Base-by-base conservation (phyloP, 2,329 filamentous ascomycete genomes). In the Monilinia fructicola region DNA sequence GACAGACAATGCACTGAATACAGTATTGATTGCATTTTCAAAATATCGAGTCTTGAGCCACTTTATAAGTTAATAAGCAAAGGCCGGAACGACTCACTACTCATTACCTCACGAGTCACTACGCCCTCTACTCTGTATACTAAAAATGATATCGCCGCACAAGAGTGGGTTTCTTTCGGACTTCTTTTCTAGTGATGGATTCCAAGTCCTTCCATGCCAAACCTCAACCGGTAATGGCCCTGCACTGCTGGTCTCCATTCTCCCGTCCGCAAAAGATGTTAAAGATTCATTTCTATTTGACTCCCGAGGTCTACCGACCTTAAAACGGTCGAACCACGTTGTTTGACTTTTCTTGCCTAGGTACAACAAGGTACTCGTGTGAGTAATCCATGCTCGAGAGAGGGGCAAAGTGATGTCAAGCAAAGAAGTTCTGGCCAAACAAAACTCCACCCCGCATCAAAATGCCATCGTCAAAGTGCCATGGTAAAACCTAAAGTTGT, bases 331-430 rank as follows among this genome's bases (percentile, higher is more conserved):
- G 4, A 46, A 18, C n/a, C 35, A 56, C 56, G 42, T 46, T 48
- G 12, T 59, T 48, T 23, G 12, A n/a, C 14, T 7, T 14, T 18
- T 23, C 18, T 9, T 21, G 44, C 6, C 44, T 9, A n/a, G n/a
- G 10, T 10, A 11, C 46, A 26, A 21, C 54, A 28, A 38, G 42
- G 28, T 26, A 18, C 18, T 60, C 9, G 31, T 60, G 21, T 50
- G 23, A 35, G n/a, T 6, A 12, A 50, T 11, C 42, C 44, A 21
- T 50, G 44, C 23, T 50, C 31, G 31, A 23, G 21, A 38, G 28
- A 50, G 44, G 56, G 56, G 28, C 58, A 46, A 23, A 38, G 44
- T 60, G 58, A 50, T 60, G 21, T 60, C 44, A 48, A 59, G 21
- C 21, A n/a, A 46, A 18, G 21, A 35, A 16, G 2, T 59, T 35